Percentiles rank a stretch among this genome's conserved stretches.
These are phyloP conservation scores for Lipomyces starkeyi DNA, from an alignment of 805 yeast species.

Conservation along the genomic window DNA sequence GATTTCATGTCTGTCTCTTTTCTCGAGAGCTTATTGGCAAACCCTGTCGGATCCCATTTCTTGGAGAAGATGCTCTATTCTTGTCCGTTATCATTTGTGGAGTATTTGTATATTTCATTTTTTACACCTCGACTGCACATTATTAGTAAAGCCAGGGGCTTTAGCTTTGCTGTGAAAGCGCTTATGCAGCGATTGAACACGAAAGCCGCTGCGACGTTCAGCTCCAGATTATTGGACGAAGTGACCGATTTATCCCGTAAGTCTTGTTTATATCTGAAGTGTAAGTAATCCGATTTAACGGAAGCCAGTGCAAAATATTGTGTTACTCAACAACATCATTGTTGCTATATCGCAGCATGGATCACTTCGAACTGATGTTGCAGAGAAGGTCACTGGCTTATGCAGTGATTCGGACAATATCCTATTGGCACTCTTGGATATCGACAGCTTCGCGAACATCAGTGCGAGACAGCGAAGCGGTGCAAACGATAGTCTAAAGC, in stretches of 20 bases:
- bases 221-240: slow-evolving; percentile 12
- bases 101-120: slow-evolving; percentile 70
- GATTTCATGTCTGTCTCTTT: slow-evolving; percentile 53
- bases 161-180: slow-evolving; percentile 77
- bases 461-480: slow-evolving; percentile 20
- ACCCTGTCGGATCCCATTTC: slow-evolving; percentile 93
- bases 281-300: background rate
- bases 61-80: slow-evolving; percentile 71
- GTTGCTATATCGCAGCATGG: slow-evolving; percentile 16
- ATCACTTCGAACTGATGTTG: slow-evolving; percentile 7
- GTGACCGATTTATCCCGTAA: slow-evolving; percentile 24
- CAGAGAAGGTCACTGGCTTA: slow-evolving; percentile 17
- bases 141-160: slow-evolving; percentile 81
- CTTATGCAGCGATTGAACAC: slow-evolving; percentile 56
- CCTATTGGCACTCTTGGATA: slow-evolving; percentile 18
- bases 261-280: background rate
- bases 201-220: slow-evolving; percentile 9
- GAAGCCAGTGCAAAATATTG: slow-evolving; percentile 16
- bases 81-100: slow-evolving; percentile 70
- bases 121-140: slow-evolving; percentile 76
- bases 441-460: slow-evolving; percentile 8
- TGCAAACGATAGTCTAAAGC: slow-evolving; percentile 27
- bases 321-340: slow-evolving; percentile 17
- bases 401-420: slow-evolving; percentile 11
- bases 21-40: slow-evolving; percentile 81